Evolutionary conservation across 495 filamentous ascomycete species (phyloP), one percentile per base, ranked within the genome.

Genomic region (Usnea hakonensis): DNA sequence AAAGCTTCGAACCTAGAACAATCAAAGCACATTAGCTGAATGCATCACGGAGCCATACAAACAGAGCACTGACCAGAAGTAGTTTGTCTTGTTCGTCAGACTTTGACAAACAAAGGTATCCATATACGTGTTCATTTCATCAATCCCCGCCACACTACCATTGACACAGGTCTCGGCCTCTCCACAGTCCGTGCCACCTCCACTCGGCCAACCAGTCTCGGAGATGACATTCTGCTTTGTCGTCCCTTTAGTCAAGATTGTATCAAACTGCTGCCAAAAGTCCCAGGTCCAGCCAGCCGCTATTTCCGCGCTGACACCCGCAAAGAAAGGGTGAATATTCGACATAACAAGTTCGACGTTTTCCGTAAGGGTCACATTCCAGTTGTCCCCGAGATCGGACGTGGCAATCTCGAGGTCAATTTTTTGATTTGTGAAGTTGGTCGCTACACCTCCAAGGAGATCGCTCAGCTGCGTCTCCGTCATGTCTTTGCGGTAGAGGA

Each of bases 291-390:
- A 98, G 30, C 76, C 75, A 11, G 91, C 84, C 0, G 91, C 93
- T 23, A 78, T 68, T 26, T 83, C 77, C 17, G 82, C 86, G 17
- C 78, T 76, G 48, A 90, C 84, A 58, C 94, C 94, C 5, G 85
- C 90, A 68, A 98, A 98, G 80, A 98, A 97, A 2, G 94, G 94
- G 73, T 98, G 94, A 38, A 97, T 86, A 71, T 98, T 98, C 23
- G 90, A 89, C 93, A 97, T 97, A 70, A 97, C 85, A 64, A 89
- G 82, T 66, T 97, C 94, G 46, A 90, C 87, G 53, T 82, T 77
- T 7, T 70, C 58, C 0, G 89, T 86, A 19, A 98, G 80, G 0
- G 77, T 69, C 2, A 77, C 65, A 3, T 85, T 87, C 94, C 94
- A 97, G 69, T 91, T 87, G 64, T 92, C 87, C 19, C 94, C 94